Percentiles rank a stretch among this genome's conserved stretches.
Evolutionary conservation across 495 filamentous ascomycete genomes (phyloP).

Genomic region (Daldinia vernicosa): DNA sequence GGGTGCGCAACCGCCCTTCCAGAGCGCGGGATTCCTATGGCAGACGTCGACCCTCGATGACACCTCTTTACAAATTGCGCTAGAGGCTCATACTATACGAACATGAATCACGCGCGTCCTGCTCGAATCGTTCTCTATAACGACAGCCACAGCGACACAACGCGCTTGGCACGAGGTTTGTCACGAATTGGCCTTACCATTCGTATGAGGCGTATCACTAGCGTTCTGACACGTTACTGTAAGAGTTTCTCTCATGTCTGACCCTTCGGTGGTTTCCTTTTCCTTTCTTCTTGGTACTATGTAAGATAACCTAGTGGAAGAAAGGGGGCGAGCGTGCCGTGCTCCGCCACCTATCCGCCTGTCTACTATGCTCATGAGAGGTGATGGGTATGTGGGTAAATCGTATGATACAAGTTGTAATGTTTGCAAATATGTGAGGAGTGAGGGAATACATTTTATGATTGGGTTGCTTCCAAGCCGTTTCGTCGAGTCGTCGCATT

Average conservation of each 20-base stretch:
- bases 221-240: conserved; percentile 29
- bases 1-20: neutral
- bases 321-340: conserved; percentile 5
- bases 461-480: conserved; percentile 30
- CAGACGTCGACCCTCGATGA: conserved; percentile 4
- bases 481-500: conserved; percentile 42
- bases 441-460: conserved; percentile 39
- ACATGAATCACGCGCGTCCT: conserved; percentile 10
- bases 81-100: conserved; percentile 7
- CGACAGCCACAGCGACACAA: conserved; percentile 1
- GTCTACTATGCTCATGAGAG: conserved; percentile 23
- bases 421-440: conserved; percentile 35
- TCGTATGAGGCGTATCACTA: conserved; percentile 18
- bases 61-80: neutral
- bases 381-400: conserved; percentile 11
- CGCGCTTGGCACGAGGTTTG: conserved; percentile 1
- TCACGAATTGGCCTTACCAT: neutral
- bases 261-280: conserved; percentile 4
- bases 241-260: conserved; percentile 3
- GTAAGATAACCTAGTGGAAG: conserved; percentile 3
- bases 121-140: neutral
- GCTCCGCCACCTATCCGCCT: conserved; percentile 15
- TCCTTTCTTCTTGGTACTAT: conserved; percentile 11
- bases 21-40: neutral
- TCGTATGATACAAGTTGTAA: conserved; percentile 39